Evolutionary conservation across 805 yeast genomes (phyloP), one percentile per base, ranked within the genome.

Genomic region (Saccharomycopsis capsularis): DNA sequence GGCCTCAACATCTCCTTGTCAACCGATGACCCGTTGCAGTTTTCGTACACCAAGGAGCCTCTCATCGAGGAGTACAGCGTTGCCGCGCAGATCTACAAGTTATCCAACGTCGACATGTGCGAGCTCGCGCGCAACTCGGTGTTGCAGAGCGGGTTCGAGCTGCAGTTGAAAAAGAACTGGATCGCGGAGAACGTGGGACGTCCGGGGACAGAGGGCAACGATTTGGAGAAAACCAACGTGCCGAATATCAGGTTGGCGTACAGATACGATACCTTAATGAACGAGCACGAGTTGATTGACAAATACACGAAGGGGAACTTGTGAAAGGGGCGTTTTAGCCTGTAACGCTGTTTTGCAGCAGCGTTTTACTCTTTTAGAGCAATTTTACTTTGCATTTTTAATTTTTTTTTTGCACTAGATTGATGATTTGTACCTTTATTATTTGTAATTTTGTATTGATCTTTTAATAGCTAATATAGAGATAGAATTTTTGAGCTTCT

Each of bases 11-110:
- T 93, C 35, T 88, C 97, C 0, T 70, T 93, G 48, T 90, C 97
- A 0, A 89, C 98, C 0, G 99, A 93, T 67, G 99, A 93, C 69
- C 99, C 99, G 4, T 73, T 93, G 45, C 99, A 95, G 68, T 93
- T 93, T 63, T 85, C 97, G 0, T 93, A 89, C 68, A 93, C 99
- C 29, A 81, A 95, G 60, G 99, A 93, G 62, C 98, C 99, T 13
- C 74, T 93, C 60, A 93, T 93, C 57, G 99, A 93, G 65, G 99
- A 93, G 66, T 93, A 90, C 64, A 87, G 96, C 2, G 98, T 93
- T 27, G 99, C 99, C 4, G 98, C 97, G 0, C 98, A 93, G 66
- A 93, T 93, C 57, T 93, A 90, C 73, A 89, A 93, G 63, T 73
- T 93, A 38, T 87, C 95, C 0, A 81, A 88, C 54, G 98, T 91